Base-by-base conservation (phyloP, 352 stramenopile genomes). In the Phytopythium chamaehyphon region DNA sequence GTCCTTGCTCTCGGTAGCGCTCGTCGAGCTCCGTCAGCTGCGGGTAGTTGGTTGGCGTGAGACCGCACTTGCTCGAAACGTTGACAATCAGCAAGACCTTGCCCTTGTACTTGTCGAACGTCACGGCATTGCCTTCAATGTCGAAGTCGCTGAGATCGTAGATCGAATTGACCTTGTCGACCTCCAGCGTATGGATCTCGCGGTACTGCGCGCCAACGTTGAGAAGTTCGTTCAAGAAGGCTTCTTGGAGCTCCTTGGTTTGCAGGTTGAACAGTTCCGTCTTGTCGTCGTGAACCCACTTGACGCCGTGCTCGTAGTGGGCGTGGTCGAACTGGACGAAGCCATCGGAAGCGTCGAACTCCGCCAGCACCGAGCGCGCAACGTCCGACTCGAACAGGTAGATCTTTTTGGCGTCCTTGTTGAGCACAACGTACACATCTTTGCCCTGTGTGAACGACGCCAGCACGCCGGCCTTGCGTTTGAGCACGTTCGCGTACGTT, bases 1-100 rank as follows among this genome's bases (percentile, higher is more conserved):
- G 63, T 0, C 76, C 78, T 45, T 76, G 57, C 5, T 68, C 57
- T 22, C 65, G 54, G 59, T 86, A 90, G 53, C 91, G 87, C 46
- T 86, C 69, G 43, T 71, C 60, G 4, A 94, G 47, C 55, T 86
- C 64, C 21, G 61, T 62, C 33, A 94, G 75, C 74, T 96, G 76
- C 65, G 76, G 83, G 78, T 95, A 93, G 65, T 95, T 93, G 47
- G 59, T 61, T 55, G 85, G 79, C 14, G 83, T 91, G 28, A 87
- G 66, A n/a, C 80, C 83, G 76, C 81, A 91, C 75, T 88, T 81
- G 14, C 71, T 84, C 2, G 80, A 82, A n/a, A 91, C 83, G 51
- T 94, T 94, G 5, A 92, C 79, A 16, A 89, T 61, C 35, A 85
- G 61, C 44, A 77, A 42, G 19, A 90, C 72, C 33, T 86, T 70